These are phyloP conservation scores for Spirogloea muscicola DNA, from an alignment of 139 green algal species.

Conservation along the genomic window DNA sequence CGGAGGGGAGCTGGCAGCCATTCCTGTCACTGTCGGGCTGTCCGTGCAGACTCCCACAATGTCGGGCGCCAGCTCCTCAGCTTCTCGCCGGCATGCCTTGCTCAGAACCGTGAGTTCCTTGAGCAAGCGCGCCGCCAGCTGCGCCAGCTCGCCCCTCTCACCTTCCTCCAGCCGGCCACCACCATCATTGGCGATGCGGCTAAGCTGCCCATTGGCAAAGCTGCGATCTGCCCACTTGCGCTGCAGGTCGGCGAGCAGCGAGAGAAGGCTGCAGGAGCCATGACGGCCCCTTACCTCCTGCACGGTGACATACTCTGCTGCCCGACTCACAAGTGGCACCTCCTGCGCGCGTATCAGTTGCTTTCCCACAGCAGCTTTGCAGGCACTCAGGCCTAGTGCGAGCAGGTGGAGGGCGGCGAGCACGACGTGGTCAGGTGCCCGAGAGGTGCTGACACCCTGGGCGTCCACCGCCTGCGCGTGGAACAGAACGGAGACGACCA, in stretches of 20 bases:
- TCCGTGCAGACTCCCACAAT: constrained; percentile 7
- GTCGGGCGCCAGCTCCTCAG: constrained; percentile 18
- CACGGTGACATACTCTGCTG: neutral
- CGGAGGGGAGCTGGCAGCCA: neutral
- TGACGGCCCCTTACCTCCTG: neutral
- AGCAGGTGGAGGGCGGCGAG: constrained; percentile 41
- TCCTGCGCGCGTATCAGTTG: neutral
- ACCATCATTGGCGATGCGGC: constrained; percentile 1
- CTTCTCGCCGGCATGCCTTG: neutral
- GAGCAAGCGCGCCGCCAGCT: neutral
- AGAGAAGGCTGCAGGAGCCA: constrained; percentile 7
- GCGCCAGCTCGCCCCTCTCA: constrained; percentile 1
- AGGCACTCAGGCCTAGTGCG: constrained; percentile 20
- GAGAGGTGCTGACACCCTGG: neutral
- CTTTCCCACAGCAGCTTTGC: neutral
- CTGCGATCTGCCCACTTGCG: neutral
- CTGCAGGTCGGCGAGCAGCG: neutral
- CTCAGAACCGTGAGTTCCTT: neutral
- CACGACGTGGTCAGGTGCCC: constrained; percentile 29
- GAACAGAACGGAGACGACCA: constrained; percentile 28
- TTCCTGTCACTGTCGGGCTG: neutral
- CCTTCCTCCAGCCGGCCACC: neutral
- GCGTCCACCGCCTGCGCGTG: constrained; percentile 5
- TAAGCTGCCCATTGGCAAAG: no score
- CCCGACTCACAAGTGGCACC: neutral